Evolutionary conservation across 495 filamentous ascomycete genomes (phyloP).

Genomic region (Massariosphaeria phaeospora): DNA sequence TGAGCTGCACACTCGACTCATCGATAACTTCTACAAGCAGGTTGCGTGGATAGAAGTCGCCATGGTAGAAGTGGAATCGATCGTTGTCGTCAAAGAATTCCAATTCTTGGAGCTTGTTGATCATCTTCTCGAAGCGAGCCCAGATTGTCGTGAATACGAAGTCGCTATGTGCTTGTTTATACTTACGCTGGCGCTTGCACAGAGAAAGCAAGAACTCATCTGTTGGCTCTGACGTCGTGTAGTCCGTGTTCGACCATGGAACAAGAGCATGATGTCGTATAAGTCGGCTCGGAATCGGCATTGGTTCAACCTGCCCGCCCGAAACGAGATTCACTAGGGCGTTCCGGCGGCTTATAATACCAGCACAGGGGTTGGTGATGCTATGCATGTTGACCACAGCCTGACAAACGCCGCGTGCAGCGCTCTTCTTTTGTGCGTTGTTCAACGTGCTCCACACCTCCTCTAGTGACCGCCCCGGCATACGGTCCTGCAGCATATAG

Average conservation of each 20-base stretch:
- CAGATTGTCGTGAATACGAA: not conserved
- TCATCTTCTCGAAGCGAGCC: not conserved
- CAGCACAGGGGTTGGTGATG: not conserved
- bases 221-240: not conserved
- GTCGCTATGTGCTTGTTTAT: not conserved
- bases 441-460: not conserved
- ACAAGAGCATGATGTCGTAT: too few relatives aligned
- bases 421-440: not conserved
- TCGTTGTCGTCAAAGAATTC: conserved; percentile 3
- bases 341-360: not conserved
- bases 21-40: not conserved
- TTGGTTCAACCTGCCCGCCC: not conserved
- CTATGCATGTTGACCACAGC: not conserved
- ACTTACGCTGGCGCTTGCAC: not conserved
- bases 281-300: not conserved
- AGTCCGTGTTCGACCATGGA: too few relatives aligned
- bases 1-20: not conserved
- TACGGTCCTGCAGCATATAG: not conserved
- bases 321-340: not conserved
- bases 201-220: not conserved
- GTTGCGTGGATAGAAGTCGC: conserved; percentile 6
- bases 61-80: conserved; percentile 2
- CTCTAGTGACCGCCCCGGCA: not conserved
- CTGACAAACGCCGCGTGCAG: not conserved
- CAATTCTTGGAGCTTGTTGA: not conserved